Conservation (phyloP, 1,284 basidiomycete genomes). For the Bjerkandera adusta region DNA sequence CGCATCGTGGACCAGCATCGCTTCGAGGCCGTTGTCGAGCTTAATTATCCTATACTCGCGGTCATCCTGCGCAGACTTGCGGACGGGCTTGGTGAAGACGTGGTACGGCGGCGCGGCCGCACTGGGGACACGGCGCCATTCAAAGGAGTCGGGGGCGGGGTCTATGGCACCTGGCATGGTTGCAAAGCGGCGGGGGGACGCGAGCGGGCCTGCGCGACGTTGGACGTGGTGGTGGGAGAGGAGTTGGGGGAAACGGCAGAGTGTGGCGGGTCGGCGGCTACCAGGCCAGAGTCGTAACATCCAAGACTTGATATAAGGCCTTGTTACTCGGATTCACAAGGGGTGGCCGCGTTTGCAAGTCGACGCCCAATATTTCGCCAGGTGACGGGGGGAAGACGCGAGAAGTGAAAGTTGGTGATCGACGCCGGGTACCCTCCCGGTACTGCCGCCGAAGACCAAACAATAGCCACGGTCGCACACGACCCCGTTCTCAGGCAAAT, state of each 20-base stretch:
- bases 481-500: too few relatives aligned
- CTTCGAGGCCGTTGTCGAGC: conserved; percentile 87
- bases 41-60: conserved; percentile 80
- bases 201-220: conserved; percentile 7
- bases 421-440: conserved; percentile 13
- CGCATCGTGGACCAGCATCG: conserved; percentile 82
- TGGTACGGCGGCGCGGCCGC: conserved; percentile 21
- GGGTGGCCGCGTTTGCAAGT: too few relatives aligned
- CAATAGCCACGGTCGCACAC: too few relatives aligned
- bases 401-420: conserved; percentile 3
- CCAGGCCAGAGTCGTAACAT: conserved; percentile 20
- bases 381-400: too few relatives aligned
- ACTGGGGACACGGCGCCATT: conserved; percentile 25
- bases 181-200: conserved; percentile 1
- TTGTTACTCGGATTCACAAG: too few relatives aligned
- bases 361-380: too few relatives aligned
- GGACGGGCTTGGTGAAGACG: conserved; percentile 65
- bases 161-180: too few relatives aligned
- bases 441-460: too few relatives aligned
- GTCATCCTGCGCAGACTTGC: conserved; percentile 77
- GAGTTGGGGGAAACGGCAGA: conserved; percentile 6
- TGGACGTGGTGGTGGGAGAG: conserved; percentile 1
- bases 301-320: too few relatives aligned
- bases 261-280: conserved; percentile 12
- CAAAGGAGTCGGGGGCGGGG: conserved; percentile 4